Evolutionary conservation across 148 eudicot species (phyloP).

Genomic region (Rhododendron henanense): DNA sequence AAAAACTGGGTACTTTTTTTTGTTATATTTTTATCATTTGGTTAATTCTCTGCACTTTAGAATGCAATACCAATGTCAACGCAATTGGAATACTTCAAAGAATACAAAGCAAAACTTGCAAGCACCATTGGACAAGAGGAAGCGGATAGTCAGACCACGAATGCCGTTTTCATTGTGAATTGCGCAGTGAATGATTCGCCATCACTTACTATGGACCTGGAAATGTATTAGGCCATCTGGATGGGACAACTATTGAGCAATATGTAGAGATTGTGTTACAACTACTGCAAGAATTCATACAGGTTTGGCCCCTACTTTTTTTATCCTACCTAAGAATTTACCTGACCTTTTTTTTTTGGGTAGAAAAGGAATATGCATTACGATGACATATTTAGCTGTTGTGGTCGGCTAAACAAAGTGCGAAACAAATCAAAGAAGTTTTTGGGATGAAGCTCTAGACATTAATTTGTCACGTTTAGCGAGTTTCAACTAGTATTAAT

Average conservation of each 20-base stretch:
- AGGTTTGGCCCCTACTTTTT: neutral
- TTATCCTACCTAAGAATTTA: too few species aligned
- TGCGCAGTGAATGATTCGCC: conserved; percentile 41
- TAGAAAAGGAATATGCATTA: too few species aligned
- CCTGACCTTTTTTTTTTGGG: too few species aligned
- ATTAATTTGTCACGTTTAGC: too few species aligned
- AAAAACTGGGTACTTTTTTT: neutral
- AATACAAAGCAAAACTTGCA: conserved; percentile 45
- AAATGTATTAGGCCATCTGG: too few species aligned
- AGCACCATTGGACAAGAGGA: conserved; percentile 32
- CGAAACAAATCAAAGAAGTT: too few species aligned
- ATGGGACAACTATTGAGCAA: neutral
- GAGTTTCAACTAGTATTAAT: too few species aligned
- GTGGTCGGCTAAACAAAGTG: too few species aligned
- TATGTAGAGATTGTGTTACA: neutral
- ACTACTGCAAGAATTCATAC: neutral
- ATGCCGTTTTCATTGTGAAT: conserved; percentile 36
- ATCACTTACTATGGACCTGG: neutral
- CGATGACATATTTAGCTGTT: too few species aligned
- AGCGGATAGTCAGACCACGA: conserved; percentile 23
- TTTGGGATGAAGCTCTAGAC: too few species aligned
- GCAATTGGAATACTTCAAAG: conserved; percentile 55
- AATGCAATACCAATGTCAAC: conserved; percentile 40
- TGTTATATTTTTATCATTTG: neutral
- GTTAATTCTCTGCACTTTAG: conserved; percentile 20